Evolutionary conservation across 1,284 basidiomycete species (phyloP).

Genomic region (Rhodotorula sp.): DNA sequence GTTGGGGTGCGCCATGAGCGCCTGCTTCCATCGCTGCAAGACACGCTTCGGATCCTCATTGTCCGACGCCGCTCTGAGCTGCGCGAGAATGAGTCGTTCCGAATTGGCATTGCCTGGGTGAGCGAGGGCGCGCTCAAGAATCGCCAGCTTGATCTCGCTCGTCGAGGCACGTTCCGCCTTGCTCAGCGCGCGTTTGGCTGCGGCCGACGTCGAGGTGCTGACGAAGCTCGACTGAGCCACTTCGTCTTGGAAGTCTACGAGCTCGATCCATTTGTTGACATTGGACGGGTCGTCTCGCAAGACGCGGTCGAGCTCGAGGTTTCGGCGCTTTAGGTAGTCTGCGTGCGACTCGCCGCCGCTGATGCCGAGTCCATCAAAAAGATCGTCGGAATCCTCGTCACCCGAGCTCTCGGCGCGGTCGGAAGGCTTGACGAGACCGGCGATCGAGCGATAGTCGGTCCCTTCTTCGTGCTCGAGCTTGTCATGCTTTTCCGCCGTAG

Average conservation of each 20-base stretch:
- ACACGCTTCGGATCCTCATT: conserved; percentile 53
- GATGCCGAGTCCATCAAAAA: conserved; percentile 32
- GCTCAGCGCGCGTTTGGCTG: conserved; percentile 57
- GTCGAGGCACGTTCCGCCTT: conserved; percentile 54
- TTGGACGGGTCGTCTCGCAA: conserved; percentile 58
- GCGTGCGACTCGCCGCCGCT: conserved; percentile 46
- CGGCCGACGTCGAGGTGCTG: conserved; percentile 55
- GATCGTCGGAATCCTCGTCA: conserved; percentile 31
- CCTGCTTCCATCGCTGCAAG: conserved; percentile 66
- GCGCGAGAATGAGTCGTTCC: conserved; percentile 58
- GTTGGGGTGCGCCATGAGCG: conserved; percentile 45
- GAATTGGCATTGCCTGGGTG: conserved; percentile 58
- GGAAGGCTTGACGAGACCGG: conserved; percentile 32
- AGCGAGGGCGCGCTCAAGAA: conserved; percentile 63
- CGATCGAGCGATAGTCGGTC: conserved; percentile 42
- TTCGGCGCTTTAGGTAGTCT: conserved; percentile 59
- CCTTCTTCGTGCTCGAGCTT: conserved; percentile 42
- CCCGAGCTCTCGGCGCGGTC: conserved; percentile 21
- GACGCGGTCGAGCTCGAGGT: conserved; percentile 60
- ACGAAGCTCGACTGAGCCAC: conserved; percentile 26
- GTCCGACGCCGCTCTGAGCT: conserved; percentile 69
- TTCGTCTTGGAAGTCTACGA: conserved; percentile 53
- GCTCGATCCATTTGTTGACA: conserved; percentile 62
- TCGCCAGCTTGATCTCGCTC: conserved; percentile 62
- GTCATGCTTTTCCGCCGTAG: conserved; percentile 23